Evolutionary conservation across 371 early-diverging fungal genomes (phyloP), one percentile per base, ranked within the genome.

Genomic region (Mucor piriformis): DNA sequence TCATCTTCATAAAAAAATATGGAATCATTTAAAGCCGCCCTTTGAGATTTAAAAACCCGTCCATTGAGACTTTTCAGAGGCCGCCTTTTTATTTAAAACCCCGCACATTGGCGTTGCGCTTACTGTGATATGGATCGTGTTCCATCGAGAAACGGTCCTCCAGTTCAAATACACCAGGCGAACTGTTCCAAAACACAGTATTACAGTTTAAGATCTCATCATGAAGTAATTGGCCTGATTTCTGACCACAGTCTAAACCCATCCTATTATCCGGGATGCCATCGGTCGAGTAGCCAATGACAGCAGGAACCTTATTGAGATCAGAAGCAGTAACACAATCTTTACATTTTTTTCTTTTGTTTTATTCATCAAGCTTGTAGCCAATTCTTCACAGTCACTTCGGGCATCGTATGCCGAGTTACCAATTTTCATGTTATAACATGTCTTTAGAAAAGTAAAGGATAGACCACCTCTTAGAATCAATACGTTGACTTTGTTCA

Each of bases 101-200:
- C n/a, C n/a, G n/a, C n/a, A n/a, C n/a, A n/a, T n/a, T n/a, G n/a
- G n/a, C n/a, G n/a, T n/a, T n/a, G n/a, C n/a, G n/a, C n/a, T n/a
- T n/a, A n/a, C n/a, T n/a, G n/a, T n/a, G n/a, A n/a, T n/a, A n/a
- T n/a, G n/a, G n/a, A n/a, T n/a, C n/a, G n/a, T n/a, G n/a, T 1
- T 8, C 29, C 29, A 6, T 29, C 8, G 29, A 29, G 8, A 29
- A 29, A 29, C 8, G 4, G 8, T 29, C 29, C 67, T 50, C 69
- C 67, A 70, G 93, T 83, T 98, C 98, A 77, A 96, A 98, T 48
- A 96, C 95, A 67, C 99, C 99, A 53, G 91, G 86, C 34, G 97
- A 96, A 4, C 95, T 97, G 81, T 97, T 98, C 98, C 98, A 99
- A 54, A 99, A 88, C 62, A 97, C 91, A 35, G 93, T 93, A 83